phyloP scores from a whole-genome alignment of 2,329 filamentous ascomycete species.

The Alternaria viburni region DNA sequence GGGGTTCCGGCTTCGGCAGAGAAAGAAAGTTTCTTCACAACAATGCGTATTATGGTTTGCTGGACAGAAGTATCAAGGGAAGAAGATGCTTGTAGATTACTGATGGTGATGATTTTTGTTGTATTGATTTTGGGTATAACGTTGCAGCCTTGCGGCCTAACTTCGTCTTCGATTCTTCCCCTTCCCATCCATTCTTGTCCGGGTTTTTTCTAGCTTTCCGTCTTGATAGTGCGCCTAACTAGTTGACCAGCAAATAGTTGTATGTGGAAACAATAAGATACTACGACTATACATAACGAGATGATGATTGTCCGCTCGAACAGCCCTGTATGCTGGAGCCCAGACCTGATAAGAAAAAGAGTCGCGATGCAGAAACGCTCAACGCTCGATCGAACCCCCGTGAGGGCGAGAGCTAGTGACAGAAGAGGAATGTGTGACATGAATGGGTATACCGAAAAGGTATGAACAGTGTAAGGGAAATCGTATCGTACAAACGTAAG shows the following conservation, averaged over 20 bases:
- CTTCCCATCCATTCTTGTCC: neutral
- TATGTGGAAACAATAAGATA: neutral
- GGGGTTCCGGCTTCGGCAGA: neutral
- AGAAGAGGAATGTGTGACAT: constrained; percentile 1
- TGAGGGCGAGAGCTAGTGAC: constrained; percentile 20
- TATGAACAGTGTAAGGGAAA: constrained; percentile 2
- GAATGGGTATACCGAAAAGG: constrained; percentile 1
- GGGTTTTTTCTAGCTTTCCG: neutral
- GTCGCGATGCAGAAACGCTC: constrained; percentile 11
- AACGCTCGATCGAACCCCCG: constrained; percentile 24
- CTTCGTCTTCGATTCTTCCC: neutral
- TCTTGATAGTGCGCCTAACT: neutral
- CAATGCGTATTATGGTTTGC: neutral
- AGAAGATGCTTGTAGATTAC: neutral
- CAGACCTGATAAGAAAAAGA: neutral
- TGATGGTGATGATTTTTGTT: neutral
- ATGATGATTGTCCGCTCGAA: neutral
- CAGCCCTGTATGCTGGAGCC: constrained; percentile 16
- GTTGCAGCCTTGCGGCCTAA: constrained; percentile 1
- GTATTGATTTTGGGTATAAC: neutral
- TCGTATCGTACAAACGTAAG: constrained; percentile 14
- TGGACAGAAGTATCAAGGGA: neutral
- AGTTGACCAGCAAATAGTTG: neutral
- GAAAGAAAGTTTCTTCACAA: neutral
- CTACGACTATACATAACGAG: constrained; percentile 7